Evolutionary conservation across 257 asterid species (phyloP).

Genomic region (Nicotiana knightiana): DNA sequence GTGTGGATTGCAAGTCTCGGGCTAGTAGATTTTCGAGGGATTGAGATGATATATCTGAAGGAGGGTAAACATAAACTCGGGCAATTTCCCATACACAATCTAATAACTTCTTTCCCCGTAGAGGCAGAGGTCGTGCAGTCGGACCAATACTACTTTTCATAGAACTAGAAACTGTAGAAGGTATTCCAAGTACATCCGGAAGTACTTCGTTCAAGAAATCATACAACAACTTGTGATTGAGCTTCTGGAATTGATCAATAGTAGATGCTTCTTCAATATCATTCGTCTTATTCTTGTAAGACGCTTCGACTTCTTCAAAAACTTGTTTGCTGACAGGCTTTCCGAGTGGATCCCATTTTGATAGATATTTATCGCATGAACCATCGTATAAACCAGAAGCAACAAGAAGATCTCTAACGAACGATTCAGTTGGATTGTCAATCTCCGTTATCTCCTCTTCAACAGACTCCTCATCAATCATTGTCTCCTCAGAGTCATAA

Average conservation of each 20-base stretch:
- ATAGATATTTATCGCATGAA: conserved; percentile 39
- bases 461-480: conserved; percentile 35
- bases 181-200: conserved; percentile 53
- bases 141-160: conserved; percentile 40
- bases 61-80: conserved; percentile 37
- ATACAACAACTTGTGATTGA: conserved; percentile 50
- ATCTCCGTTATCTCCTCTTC: conserved; percentile 46
- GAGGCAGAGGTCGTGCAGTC: conserved; percentile 47
- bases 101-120: conserved; percentile 56
- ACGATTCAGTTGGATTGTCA: conserved; percentile 65
- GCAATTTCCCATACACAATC: conserved; percentile 51
- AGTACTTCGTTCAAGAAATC: conserved; percentile 77
- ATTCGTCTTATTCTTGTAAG: conserved; percentile 32
- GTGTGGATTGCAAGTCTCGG: conserved; percentile 45
- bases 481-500: conserved; percentile 37
- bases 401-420: conserved; percentile 68
- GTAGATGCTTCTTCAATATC: conserved; percentile 17
- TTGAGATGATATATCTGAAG: conserved; percentile 33
- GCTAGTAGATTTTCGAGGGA: conserved; percentile 56
- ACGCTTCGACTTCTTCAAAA: conserved; percentile 66
- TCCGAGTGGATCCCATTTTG: conserved; percentile 77
- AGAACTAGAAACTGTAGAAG: conserved; percentile 32
- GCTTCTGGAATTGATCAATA: conserved; percentile 4
- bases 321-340: conserved; percentile 63
- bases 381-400: conserved; percentile 81